These are phyloP conservation scores for Rhizoctonia solani DNA, from an alignment of 1,284 basidiomycete species.

Conservation along the genomic window DNA sequence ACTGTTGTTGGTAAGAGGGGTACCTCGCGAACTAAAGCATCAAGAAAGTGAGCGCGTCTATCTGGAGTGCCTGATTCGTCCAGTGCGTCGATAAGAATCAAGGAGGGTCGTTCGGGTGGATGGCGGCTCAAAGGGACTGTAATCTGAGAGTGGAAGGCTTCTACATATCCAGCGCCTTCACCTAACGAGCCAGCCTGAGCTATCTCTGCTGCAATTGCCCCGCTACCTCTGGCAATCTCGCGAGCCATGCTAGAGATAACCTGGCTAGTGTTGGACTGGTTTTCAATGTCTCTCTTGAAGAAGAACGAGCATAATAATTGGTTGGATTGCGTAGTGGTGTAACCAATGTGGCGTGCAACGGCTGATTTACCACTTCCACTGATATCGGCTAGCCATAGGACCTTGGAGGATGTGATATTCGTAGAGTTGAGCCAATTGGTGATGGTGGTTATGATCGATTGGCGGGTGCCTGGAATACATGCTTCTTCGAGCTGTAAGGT, in stretches of 20 bases:
- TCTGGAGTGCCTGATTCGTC: constrained; percentile 9
- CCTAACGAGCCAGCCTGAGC: not conserved
- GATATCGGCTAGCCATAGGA: constrained; percentile 22
- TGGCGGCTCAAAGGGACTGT: not conserved
- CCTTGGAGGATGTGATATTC: not conserved
- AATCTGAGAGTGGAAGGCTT: constrained; percentile 8
- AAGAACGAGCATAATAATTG: constrained; percentile 24
- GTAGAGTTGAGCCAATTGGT: not conserved
- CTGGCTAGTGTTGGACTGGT: not conserved
- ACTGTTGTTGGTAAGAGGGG: not conserved
- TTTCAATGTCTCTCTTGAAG: constrained; percentile 16
- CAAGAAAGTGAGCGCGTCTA: constrained; percentile 7
- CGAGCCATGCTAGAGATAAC: constrained; percentile 1
- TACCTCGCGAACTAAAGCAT: not conserved
- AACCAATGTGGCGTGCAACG: constrained; percentile 13
- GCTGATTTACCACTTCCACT: constrained; percentile 30
- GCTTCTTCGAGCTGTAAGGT: constrained; percentile 1
- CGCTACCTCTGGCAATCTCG: not conserved
- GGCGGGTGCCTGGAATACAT: constrained; percentile 6
- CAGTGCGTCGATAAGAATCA: constrained; percentile 16
- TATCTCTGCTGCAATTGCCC: not conserved
- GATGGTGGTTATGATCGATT: not conserved
- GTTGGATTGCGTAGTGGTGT: not conserved
- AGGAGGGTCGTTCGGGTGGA: not conserved
- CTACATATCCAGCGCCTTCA: not conserved